Conservation (phyloP, 768 basidiomycete genomes). For the Nidularia pulvinata region DNA sequence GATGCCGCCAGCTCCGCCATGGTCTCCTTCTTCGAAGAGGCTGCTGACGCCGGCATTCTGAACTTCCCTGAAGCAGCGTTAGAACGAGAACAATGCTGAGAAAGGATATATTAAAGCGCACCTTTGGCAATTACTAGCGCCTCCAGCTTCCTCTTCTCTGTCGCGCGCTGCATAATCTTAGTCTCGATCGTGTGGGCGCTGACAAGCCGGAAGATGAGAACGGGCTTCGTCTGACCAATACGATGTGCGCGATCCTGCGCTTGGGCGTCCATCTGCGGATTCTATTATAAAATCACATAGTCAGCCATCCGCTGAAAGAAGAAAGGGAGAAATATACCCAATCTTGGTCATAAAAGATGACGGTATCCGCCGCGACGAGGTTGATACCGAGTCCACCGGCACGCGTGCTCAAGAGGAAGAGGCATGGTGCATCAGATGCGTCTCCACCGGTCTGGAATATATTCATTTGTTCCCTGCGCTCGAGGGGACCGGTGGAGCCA, state of each 20-base stretch:
- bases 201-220: conserved; percentile 87
- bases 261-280: conserved; percentile 96
- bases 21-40: conserved; percentile 53
- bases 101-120: conserved; percentile 15
- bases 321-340: conserved; percentile 54
- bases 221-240: conserved; percentile 92
- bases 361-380: conserved; percentile 82
- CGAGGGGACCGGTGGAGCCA: conserved; percentile 77
- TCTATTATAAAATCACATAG: conserved; percentile 38
- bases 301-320: background rate
- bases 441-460: conserved; percentile 78
- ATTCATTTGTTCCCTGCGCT: conserved; percentile 85
- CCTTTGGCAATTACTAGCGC: conserved; percentile 95
- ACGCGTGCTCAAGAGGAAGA: conserved; percentile 83
- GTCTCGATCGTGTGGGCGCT: conserved; percentile 91
- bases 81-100: background rate
- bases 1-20: conserved; percentile 82
- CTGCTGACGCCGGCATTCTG: conserved; percentile 64
- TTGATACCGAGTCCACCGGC: conserved; percentile 84
- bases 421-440: conserved; percentile 55
- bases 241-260: conserved; percentile 96
- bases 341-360: conserved; percentile 93
- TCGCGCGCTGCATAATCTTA: conserved; percentile 86
- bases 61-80: conserved; percentile 65
- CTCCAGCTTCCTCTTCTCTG: conserved; percentile 88